Evolutionary conservation across 2,329 filamentous ascomycete genomes (phyloP), one percentile per base, ranked within the genome.

Genomic region (Fusarium secorum): DNA sequence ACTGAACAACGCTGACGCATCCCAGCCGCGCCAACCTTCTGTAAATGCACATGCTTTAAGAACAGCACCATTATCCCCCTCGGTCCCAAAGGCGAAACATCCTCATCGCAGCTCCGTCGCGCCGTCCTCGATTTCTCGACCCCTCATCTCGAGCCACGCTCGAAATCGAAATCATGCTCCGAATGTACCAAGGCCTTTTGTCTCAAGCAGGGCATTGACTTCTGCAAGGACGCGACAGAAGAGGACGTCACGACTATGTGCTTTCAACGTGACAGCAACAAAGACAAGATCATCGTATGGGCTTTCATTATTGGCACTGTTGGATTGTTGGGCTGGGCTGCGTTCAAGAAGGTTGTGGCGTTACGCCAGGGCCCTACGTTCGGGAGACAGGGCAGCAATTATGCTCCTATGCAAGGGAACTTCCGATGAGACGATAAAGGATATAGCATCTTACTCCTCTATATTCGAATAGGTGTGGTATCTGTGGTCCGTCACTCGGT

Each of bases 21-120:
- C 10, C 59, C 75, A 90, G 88, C 86, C 35, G 85, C 88, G 45
- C 88, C 88, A 22, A 88, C 87, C 4, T 91, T 91, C 78, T 91
- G 89, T 84, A 91, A 91, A 84, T 91, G 89, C 81, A 91, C 88
- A 73, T 91, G 89, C 82, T 90, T 90, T 82, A 88, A 87, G 74
- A 91, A 91, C 82, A 89, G 87, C 83, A 91, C 88, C 71, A 89
- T 91, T 75, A 89, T 91, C 76, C 84, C 86, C 18, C 84, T 90
- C 14, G 86, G 84, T n/a, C 84, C 86, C 7, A 79, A 83, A 64
- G 74, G 80, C 56, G 70, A 78, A 24, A 18, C 44, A 33, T 67
- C 69, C 20, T 61, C 60, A 58, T 70, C 75, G 5, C 64, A 75
- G 36, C 75, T 73, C 55, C 72, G 51, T 48, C 75, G 56, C 38